Evolutionary conservation across 75 land plant genomes (phyloP).

Genomic region (Selaginella moellendorffii): DNA sequence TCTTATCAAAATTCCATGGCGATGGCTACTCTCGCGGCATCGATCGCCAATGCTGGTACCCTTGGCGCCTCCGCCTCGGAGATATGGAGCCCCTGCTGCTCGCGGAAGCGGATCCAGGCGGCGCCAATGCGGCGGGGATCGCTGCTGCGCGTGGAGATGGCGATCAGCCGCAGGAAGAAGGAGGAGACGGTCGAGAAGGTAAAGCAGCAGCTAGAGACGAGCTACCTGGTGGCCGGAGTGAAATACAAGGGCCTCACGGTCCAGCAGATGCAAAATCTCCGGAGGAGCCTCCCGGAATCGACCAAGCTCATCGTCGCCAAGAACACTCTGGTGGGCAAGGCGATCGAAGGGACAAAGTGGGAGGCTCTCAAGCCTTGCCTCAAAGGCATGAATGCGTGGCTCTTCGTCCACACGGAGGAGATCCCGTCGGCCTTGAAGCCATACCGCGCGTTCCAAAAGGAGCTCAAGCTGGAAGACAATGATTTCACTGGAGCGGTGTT

Average conservation of each 20-base stretch:
- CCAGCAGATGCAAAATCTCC: constrained; percentile 58
- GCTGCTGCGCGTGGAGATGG: constrained; percentile 27
- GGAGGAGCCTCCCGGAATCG: constrained; percentile 43
- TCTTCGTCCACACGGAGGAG: constrained; percentile 89
- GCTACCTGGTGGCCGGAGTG: constrained; percentile 72
- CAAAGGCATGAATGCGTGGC: constrained; percentile 87
- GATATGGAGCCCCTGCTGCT: not conserved
- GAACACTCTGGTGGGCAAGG: constrained; percentile 77
- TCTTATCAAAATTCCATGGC: too few relatives aligned
- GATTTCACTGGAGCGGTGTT: constrained; percentile 87
- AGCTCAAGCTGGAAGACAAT: constrained; percentile 61
- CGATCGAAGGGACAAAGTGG: constrained; percentile 83
- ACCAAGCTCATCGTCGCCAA: constrained; percentile 70
- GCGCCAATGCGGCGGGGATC: constrained; percentile 5
- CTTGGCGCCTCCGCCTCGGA: not conserved
- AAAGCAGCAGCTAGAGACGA: constrained; percentile 49
- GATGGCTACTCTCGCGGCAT: not conserved
- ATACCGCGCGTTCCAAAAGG: constrained; percentile 76
- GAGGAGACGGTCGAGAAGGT: constrained; percentile 67
- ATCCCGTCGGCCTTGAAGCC: constrained; percentile 84
- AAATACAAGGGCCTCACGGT: constrained; percentile 70
- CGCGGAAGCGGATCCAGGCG: not conserved
- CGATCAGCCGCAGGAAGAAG: constrained; percentile 71
- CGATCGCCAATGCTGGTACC: not conserved
- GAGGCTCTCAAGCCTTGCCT: constrained; percentile 73